These are phyloP conservation scores for Thinopyrum elongatum DNA, from an alignment of 176 grass and related monocot species.

Conservation along the genomic window DNA sequence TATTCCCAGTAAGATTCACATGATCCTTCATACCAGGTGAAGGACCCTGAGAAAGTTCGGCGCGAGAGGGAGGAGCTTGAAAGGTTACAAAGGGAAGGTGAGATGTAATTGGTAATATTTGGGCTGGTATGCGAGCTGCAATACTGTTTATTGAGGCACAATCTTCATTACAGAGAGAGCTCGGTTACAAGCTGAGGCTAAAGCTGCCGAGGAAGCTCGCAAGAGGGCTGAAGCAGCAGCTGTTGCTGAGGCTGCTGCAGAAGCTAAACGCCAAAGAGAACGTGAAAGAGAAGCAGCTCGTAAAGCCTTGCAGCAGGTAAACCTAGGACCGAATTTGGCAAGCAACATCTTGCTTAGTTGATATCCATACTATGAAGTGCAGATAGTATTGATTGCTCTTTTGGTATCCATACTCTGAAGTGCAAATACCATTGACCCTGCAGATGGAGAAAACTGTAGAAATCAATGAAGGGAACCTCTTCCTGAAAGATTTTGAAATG, in stretches of 20 bases:
- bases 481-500: slow-evolving; percentile 93
- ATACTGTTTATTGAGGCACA: slow-evolving; percentile 19
- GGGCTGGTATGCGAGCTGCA: neutral
- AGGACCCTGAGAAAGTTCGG: slow-evolving; percentile 88
- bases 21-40: slow-evolving; percentile 54
- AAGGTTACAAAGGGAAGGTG: slow-evolving; percentile 85
- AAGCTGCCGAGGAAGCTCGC: slow-evolving; percentile 76
- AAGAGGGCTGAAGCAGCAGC: slow-evolving; percentile 76
- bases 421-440: slow-evolving; percentile 19
- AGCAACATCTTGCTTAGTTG: neutral
- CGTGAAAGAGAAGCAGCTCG: slow-evolving; percentile 97
- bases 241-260: slow-evolving; percentile 63
- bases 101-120: slow-evolving; percentile 30
- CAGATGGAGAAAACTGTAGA: slow-evolving; percentile 99
- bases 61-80: slow-evolving; percentile 86
- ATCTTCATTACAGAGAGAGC: slow-evolving; percentile 67
- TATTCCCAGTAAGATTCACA: slow-evolving; percentile 16
- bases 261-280: slow-evolving; percentile 81
- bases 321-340: neutral
- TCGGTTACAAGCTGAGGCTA: slow-evolving; percentile 90
- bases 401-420: slow-evolving; percentile 19
- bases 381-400: slow-evolving; percentile 8
- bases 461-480: slow-evolving; percentile 81
- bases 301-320: slow-evolving; percentile 89
- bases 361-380: slow-evolving; percentile 20